These are phyloP conservation scores for Elasticomyces elasticus DNA, from an alignment of 495 filamentous ascomycete species.

Conservation along the genomic window DNA sequence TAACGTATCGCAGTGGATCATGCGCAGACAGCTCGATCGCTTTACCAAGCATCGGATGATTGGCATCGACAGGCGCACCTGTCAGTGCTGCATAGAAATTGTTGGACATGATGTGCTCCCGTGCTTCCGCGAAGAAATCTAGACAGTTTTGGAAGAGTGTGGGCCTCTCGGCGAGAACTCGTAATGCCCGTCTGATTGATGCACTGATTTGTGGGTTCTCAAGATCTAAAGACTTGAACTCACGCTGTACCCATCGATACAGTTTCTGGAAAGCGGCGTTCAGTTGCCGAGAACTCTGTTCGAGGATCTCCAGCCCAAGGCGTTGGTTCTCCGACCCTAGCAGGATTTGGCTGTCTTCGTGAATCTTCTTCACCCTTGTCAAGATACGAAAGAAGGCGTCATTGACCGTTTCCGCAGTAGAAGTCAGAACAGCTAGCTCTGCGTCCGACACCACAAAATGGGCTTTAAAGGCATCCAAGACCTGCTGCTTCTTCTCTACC, in stretches of 20 bases:
- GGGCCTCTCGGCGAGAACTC: conserved; percentile 82
- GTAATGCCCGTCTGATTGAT: conserved; percentile 71
- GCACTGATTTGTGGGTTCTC: conserved; percentile 90
- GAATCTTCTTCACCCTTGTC: conserved; percentile 74
- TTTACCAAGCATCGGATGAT: conserved; percentile 50
- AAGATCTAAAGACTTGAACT: conserved; percentile 85
- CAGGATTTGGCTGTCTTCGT: conserved; percentile 76
- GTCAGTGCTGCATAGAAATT: conserved; percentile 87
- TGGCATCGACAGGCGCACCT: conserved; percentile 44
- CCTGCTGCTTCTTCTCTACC: conserved; percentile 72
- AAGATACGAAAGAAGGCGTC: conserved; percentile 77
- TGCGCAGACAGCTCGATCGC: conserved; percentile 92
- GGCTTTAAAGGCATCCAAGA: conserved; percentile 71
- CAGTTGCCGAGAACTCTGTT: conserved; percentile 74
- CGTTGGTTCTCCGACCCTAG: conserved; percentile 84
- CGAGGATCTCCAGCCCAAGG: conserved; percentile 80
- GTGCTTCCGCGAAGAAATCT: conserved; percentile 84
- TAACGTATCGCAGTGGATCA: conserved; percentile 83
- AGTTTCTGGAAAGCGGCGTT: conserved; percentile 90
- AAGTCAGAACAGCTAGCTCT: conserved; percentile 61
- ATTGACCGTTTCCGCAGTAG: conserved; percentile 68
- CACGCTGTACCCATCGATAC: conserved; percentile 86
- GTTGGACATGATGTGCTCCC: conserved; percentile 78
- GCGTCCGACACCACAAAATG: conserved; percentile 80
- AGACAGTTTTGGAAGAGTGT: conserved; percentile 86